These are phyloP conservation scores for Cinnamomum micranthum DNA, from an alignment of 164 flowering plant species.

Conservation along the genomic window DNA sequence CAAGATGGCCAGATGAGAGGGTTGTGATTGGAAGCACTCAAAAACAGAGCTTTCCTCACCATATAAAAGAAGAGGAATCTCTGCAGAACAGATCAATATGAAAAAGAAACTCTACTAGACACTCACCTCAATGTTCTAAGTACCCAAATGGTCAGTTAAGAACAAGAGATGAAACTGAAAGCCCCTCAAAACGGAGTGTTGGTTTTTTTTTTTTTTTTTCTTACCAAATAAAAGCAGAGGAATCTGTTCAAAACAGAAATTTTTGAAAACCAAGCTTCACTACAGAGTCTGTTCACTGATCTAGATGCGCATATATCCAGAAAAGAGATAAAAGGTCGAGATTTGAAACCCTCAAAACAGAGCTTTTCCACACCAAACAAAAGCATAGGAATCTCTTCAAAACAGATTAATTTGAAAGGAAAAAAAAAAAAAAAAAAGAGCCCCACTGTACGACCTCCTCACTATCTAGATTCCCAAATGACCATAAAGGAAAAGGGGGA, in stretches of 20 bases:
- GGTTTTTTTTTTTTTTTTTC: not conserved
- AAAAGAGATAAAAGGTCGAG: not conserved
- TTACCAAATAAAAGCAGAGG: not conserved
- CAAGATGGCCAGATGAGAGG: not conserved
- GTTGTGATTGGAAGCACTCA: too few species aligned
- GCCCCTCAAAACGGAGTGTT: not conserved
- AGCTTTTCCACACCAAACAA: not conserved
- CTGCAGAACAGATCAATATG: not conserved
- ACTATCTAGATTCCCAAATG: constrained; percentile 10
- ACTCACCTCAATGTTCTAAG: too few species aligned
- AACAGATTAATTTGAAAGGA: too few species aligned
- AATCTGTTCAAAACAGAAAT: constrained; percentile 9
- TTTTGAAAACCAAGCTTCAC: not conserved
- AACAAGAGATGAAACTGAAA: not conserved
- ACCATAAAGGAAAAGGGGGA: constrained; percentile 7
- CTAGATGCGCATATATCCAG: constrained; percentile 10
- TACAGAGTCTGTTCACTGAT: not conserved
- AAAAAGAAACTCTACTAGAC: not conserved
- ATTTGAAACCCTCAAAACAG: not conserved
- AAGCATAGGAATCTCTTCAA: not conserved
- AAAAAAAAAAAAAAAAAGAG: too few species aligned
- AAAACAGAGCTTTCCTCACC: not conserved
- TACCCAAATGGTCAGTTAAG: not conserved
- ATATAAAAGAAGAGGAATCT: not conserved
- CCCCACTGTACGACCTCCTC: not conserved